Evolutionary conservation across 2,329 filamentous ascomycete species (phyloP).

Genomic region (Botrytis cinerea): DNA sequence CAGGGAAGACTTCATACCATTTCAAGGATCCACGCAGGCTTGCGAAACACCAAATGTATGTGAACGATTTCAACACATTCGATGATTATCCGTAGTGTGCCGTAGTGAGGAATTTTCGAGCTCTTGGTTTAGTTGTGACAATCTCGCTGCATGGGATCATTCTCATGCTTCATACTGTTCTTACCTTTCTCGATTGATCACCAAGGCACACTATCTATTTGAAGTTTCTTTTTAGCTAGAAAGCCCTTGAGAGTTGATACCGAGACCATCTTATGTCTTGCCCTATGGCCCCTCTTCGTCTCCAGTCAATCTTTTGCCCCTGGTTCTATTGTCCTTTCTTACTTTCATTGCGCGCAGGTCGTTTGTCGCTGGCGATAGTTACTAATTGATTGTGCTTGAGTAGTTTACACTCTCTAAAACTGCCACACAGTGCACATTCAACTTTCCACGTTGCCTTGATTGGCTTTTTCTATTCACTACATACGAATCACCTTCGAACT

Average conservation of each 20-base stretch:
- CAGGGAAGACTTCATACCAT: conserved; percentile 29
- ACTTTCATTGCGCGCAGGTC: conserved; percentile 24
- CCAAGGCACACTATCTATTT: conserved; percentile 5
- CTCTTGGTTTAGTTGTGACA: not conserved
- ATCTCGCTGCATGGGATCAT: not conserved
- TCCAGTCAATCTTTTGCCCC: conserved; percentile 18
- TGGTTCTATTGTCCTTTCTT: conserved; percentile 7
- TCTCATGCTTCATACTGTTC: not conserved
- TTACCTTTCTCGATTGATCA: not conserved
- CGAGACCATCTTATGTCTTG: conserved; percentile 12
- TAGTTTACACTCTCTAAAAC: conserved; percentile 7
- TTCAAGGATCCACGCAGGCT: conserved; percentile 37
- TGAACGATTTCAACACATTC: conserved; percentile 30
- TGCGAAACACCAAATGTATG: conserved; percentile 42
- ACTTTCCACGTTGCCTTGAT: not conserved
- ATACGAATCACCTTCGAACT: conserved; percentile 22
- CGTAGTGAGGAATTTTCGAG: conserved; percentile 2
- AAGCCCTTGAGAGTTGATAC: conserved; percentile 1
- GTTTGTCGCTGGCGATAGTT: conserved; percentile 28
- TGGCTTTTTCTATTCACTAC: conserved; percentile 20
- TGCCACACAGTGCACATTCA: conserved; percentile 6
- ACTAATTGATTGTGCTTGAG: conserved; percentile 28
- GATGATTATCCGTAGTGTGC: conserved; percentile 2
- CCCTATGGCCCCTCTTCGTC: conserved; percentile 16
- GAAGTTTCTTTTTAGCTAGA: conserved; percentile 1